Percentiles rank a stretch among this genome's conserved stretches.
These are phyloP conservation scores for Collariella sp. DNA, from an alignment of 495 filamentous ascomycete species.

Conservation along the genomic window DNA sequence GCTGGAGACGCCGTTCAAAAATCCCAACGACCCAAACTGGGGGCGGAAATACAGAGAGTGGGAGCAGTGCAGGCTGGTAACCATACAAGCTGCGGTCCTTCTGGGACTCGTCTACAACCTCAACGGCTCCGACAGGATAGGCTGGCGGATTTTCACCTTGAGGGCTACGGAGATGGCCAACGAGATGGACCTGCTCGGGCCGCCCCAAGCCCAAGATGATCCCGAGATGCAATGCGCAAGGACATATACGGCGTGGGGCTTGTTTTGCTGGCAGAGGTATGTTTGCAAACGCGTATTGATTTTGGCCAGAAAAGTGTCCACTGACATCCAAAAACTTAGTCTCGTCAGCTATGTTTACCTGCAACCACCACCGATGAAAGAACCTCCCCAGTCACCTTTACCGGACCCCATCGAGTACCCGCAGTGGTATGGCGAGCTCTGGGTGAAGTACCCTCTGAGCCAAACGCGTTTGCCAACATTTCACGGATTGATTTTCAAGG, in stretches of 20 bases:
- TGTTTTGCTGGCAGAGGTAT: constrained; percentile 34
- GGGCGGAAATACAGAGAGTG: constrained; percentile 15
- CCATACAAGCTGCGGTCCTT: constrained; percentile 29
- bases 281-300: neutral
- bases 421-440: constrained; percentile 33
- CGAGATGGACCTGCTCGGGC: constrained; percentile 24
- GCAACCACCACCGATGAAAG: constrained; percentile 16
- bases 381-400: constrained; percentile 22
- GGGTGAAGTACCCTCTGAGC: constrained; percentile 29
- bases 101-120: constrained; percentile 24
- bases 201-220: neutral
- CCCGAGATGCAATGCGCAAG: constrained; percentile 18
- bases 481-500: constrained; percentile 24
- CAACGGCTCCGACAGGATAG: constrained; percentile 31
- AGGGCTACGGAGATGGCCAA: constrained; percentile 30
- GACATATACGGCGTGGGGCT: constrained; percentile 30
- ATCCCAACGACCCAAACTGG: constrained; percentile 15
- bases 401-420: constrained; percentile 26
- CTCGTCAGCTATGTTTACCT: constrained; percentile 25
- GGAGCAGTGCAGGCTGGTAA: constrained; percentile 23
- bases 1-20: constrained; percentile 4
- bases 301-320: neutral
- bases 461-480: constrained; percentile 17
- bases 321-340: constrained; percentile 7
- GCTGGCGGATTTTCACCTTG: constrained; percentile 26